phyloP scores from a whole-genome alignment of 2,329 filamentous ascomycete genomes.

The Aspergillus brunneoviolaceus region DNA sequence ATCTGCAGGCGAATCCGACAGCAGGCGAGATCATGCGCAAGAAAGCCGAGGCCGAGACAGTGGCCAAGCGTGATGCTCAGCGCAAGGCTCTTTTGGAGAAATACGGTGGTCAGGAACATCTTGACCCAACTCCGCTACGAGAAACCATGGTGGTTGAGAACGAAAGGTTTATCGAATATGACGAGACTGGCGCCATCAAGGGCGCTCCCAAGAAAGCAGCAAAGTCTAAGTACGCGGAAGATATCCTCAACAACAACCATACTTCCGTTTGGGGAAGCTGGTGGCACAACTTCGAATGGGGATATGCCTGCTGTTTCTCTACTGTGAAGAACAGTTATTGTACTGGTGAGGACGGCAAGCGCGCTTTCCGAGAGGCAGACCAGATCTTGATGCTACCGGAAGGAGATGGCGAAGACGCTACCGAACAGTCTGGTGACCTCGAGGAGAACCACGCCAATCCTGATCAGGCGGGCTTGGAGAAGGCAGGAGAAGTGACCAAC shows the following conservation, averaged over 20 bases:
- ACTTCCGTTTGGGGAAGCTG: constrained; percentile 92
- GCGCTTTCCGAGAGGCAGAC: constrained; percentile 76
- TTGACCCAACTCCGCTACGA: constrained; percentile 62
- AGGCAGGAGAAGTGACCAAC: constrained; percentile 33
- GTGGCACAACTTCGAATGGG: constrained; percentile 96
- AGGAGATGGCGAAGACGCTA: constrained; percentile 10
- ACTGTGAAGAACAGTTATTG: constrained; percentile 96
- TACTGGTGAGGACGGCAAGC: constrained; percentile 84
- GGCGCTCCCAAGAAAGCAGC: constrained; percentile 73
- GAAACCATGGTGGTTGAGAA: constrained; percentile 72
- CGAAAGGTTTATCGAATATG: constrained; percentile 90
- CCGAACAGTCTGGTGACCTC: constrained; percentile 2
- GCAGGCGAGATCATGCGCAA: constrained; percentile 82
- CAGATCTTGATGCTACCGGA: constrained; percentile 52
- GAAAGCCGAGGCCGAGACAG: constrained; percentile 72
- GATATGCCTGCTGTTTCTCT: constrained; percentile 92
- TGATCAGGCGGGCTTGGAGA: constrained; percentile 28
- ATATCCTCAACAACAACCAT: constrained; percentile 87
- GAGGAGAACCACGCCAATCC: constrained; percentile 22
- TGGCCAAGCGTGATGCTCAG: constrained; percentile 65
- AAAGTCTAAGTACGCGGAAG: constrained; percentile 89
- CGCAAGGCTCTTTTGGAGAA: constrained; percentile 73
- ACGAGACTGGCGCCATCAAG: constrained; percentile 85
- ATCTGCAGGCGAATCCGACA: constrained; percentile 95
- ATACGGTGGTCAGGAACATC: constrained; percentile 70